phyloP scores from a whole-genome alignment of 2,329 filamentous ascomycete species.

The Aspergillus ibericus region DNA sequence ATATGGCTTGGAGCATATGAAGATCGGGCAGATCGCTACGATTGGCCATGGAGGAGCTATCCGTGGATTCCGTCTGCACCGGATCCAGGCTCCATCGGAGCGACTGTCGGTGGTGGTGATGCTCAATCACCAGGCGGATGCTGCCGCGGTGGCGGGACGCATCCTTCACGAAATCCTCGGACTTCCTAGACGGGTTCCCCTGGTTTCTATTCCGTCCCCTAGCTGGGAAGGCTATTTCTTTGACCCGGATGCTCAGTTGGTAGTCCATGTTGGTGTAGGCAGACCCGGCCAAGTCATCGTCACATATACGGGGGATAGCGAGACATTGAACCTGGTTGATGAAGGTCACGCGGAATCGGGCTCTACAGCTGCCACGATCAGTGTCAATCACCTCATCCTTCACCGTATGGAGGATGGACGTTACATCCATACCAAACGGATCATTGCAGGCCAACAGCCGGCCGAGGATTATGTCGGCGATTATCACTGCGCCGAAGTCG shows the following conservation, averaged over 20 bases:
- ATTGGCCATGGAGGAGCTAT: constrained; percentile 46
- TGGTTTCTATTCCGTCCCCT: constrained; percentile 11
- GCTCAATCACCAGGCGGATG: constrained; percentile 42
- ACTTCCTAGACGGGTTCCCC: constrained; percentile 14
- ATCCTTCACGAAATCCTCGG: constrained; percentile 30
- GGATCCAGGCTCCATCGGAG: constrained; percentile 37
- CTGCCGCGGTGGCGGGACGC: constrained; percentile 26
- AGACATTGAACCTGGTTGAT: constrained; percentile 9
- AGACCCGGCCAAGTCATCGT: constrained; percentile 30
- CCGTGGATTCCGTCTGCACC: constrained; percentile 42
- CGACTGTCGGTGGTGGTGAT: constrained; percentile 43
- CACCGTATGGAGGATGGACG: constrained; percentile 33
- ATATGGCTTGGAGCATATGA: constrained; percentile 35
- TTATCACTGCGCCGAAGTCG: constrained; percentile 39
- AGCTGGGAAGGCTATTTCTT: constrained; percentile 41
- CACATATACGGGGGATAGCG: constrained; percentile 26
- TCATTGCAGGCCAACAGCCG: constrained; percentile 13
- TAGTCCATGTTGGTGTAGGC: constrained; percentile 25
- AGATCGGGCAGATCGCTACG: constrained; percentile 26
- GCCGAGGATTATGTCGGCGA: constrained; percentile 24
- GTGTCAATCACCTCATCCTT: neutral
- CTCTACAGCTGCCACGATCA: neutral
- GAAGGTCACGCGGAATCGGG: neutral
- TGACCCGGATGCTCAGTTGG: constrained; percentile 39
- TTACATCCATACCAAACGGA: constrained; percentile 23